Percentiles rank a stretch among this genome's conserved stretches.
Evolutionary conservation across 2,329 filamentous ascomycete genomes (phyloP).

Genomic region (Pseudogymnoascus sp.): DNA sequence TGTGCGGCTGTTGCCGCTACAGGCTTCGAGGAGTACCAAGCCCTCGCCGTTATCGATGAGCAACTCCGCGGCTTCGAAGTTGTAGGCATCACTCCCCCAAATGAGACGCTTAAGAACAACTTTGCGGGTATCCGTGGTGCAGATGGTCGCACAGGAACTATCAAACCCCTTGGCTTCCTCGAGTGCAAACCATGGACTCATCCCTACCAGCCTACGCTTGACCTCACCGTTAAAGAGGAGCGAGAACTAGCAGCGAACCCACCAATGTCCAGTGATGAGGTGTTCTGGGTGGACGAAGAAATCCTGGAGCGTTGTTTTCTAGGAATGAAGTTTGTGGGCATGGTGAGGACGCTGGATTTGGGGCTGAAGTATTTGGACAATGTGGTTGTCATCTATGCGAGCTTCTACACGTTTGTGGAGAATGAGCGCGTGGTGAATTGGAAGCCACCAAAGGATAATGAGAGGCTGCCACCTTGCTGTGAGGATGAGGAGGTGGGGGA

Average conservation of each 20-base stretch:
- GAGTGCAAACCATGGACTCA: conserved; percentile 37
- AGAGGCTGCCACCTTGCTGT: conserved; percentile 19
- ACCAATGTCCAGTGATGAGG: conserved; percentile 33
- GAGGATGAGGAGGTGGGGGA: conserved; percentile 17
- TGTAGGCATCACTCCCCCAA: conserved; percentile 39
- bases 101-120: conserved; percentile 32
- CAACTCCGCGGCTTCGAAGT: conserved; percentile 55
- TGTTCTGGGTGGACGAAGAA: conserved; percentile 61
- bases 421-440: conserved; percentile 63
- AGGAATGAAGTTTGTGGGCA: conserved; percentile 55
- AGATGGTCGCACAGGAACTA: conserved; percentile 25
- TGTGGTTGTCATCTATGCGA: conserved; percentile 46
- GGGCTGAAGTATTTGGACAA: conserved; percentile 58
- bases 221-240: conserved; percentile 21
- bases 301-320: conserved; percentile 48
- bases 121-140: conserved; percentile 37
- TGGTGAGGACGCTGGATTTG: conserved; percentile 47
- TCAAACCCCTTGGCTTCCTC: conserved; percentile 39
- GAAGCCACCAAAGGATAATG: conserved; percentile 42
- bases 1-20: not conserved
- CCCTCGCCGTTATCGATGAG: conserved; percentile 12
- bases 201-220: conserved; percentile 18
- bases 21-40: conserved; percentile 12
- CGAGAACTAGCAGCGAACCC: conserved; percentile 18
- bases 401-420: conserved; percentile 56